Conservation (phyloP, 2,329 filamentous ascomycete species). For the Alternaria consortialis region DNA sequence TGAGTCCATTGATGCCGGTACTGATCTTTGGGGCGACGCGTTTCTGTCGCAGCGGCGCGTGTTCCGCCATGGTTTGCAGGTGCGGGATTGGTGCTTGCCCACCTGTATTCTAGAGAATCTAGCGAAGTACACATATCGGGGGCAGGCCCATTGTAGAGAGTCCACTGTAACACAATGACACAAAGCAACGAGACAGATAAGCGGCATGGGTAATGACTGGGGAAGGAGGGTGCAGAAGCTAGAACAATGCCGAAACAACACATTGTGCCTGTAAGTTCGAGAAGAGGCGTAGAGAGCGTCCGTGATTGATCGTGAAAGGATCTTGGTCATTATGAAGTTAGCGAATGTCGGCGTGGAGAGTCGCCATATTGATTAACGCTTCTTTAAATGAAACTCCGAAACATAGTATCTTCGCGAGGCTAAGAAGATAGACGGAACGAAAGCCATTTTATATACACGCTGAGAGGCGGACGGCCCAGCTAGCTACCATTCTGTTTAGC, state of each 20-base stretch:
- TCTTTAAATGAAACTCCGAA: neutral
- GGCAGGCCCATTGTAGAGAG: conserved; percentile 20
- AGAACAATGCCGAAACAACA: conserved; percentile 18
- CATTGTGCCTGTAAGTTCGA: conserved; percentile 2
- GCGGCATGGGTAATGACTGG: neutral
- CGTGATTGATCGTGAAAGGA: neutral
- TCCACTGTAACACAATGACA: conserved; percentile 14
- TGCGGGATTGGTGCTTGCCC: neutral
- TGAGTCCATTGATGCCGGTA: conserved; percentile 26
- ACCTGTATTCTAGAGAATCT: neutral
- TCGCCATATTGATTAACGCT: neutral
- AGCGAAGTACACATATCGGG: conserved; percentile 7
- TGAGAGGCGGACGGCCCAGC: neutral
- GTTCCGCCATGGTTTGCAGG: conserved; percentile 12
- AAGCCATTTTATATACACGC: neutral
- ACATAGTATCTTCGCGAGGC: neutral
- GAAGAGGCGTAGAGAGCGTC: neutral
- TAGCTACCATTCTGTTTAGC: neutral
- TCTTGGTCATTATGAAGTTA: neutral
- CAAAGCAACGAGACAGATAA: conserved; percentile 20
- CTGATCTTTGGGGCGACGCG: conserved; percentile 5
- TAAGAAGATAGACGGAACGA: neutral
- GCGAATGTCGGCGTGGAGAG: neutral
- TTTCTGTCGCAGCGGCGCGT: conserved; percentile 9
- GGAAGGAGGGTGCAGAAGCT: neutral